phyloP scores from a whole-genome alignment of 2,329 filamentous ascomycete genomes.

The Cytospora leucostoma region DNA sequence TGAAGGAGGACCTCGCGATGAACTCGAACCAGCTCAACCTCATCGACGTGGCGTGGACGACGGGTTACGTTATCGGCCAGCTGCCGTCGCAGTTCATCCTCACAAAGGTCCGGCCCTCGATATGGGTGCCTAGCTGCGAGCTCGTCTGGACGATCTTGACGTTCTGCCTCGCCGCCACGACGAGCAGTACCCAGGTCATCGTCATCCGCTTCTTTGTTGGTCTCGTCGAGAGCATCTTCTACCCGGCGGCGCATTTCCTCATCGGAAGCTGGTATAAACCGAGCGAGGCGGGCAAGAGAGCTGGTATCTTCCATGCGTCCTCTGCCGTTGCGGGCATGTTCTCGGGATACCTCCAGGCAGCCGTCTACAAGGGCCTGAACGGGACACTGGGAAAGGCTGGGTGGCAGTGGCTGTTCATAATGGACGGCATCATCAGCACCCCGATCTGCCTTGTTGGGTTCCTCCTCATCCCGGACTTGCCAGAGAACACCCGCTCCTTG shows the following conservation, averaged over 20 bases:
- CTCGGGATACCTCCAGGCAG: constrained; percentile 46
- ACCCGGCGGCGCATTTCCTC: constrained; percentile 41
- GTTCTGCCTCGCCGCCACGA: constrained; percentile 42
- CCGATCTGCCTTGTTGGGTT: constrained; percentile 38
- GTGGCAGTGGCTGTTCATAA: constrained; percentile 51
- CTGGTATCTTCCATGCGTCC: constrained; percentile 44
- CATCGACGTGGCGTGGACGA: constrained; percentile 55
- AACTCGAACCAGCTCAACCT: constrained; percentile 58
- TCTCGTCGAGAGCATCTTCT: constrained; percentile 41
- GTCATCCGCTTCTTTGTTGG: constrained; percentile 48
- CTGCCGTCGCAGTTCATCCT: constrained; percentile 43
- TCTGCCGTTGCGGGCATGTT: constrained; percentile 44
- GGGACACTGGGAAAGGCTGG: constrained; percentile 41
- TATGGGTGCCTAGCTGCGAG: constrained; percentile 45
- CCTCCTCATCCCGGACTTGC: constrained; percentile 39
- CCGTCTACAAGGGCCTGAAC: constrained; percentile 43
- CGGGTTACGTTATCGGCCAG: constrained; percentile 59
- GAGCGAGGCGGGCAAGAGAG: constrained; percentile 45
- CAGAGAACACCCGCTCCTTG: constrained; percentile 32
- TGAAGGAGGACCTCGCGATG: constrained; percentile 55
- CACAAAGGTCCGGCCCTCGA: constrained; percentile 44
- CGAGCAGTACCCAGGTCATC: constrained; percentile 41
- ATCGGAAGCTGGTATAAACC: constrained; percentile 49
- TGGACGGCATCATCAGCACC: constrained; percentile 43
- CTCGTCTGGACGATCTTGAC: constrained; percentile 39